Conservation (phyloP, 2,329 filamentous ascomycete genomes). For the Lachnellula occidentalis region DNA sequence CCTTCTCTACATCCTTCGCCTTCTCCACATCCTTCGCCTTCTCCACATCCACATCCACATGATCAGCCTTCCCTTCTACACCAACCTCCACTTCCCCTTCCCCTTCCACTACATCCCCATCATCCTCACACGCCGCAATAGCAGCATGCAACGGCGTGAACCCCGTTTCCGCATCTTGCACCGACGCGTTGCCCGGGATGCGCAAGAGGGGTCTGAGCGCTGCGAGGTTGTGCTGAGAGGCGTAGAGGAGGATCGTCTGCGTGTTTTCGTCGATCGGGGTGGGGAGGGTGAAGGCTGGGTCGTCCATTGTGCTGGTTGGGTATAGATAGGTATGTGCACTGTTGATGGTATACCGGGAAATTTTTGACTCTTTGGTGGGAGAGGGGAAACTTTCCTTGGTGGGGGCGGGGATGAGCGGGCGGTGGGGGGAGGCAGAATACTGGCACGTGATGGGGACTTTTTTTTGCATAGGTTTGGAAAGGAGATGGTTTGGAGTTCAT, state of each 20-base stretch:
- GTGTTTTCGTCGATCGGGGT: conserved; percentile 25
- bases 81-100: neutral
- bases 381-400: neutral
- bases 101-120: too few species aligned
- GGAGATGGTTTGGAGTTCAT: too few species aligned
- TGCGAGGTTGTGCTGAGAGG: conserved; percentile 51
- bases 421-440: too few species aligned
- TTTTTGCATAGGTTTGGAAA: too few species aligned
- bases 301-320: conserved; percentile 22
- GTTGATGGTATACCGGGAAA: too few species aligned
- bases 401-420: neutral
- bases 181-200: conserved; percentile 53
- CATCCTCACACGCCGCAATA: conserved; percentile 62
- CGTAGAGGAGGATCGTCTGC: conserved; percentile 60
- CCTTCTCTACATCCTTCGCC: conserved; percentile 40
- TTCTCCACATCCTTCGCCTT: conserved; percentile 44
- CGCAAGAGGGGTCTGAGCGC: conserved; percentile 30
- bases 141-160: conserved; percentile 87
- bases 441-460: too few species aligned
- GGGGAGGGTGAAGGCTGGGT: conserved; percentile 20
- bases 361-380: neutral
- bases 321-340: neutral
- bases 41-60: too few species aligned
- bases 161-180: conserved; percentile 78
- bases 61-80: too few species aligned